Evolutionary conservation across 1,284 basidiomycete species (phyloP).

Genomic region (Marasmius oreades): DNA sequence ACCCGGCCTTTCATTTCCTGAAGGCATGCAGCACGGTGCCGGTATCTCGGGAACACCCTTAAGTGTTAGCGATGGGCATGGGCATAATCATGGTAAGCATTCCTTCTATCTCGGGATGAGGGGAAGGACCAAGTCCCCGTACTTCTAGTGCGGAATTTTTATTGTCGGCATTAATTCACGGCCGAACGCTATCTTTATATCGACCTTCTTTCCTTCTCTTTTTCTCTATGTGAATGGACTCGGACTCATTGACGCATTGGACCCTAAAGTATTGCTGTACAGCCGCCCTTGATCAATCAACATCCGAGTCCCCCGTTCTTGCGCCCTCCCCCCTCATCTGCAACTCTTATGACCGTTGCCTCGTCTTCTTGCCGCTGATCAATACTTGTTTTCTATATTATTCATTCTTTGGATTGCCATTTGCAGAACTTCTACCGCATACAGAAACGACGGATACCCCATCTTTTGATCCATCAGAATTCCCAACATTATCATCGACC

Average conservation of each 20-base stretch:
- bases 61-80: slow-evolving; percentile 35
- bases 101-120: slow-evolving; percentile 41
- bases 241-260: slow-evolving; percentile 8
- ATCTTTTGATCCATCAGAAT: slow-evolving; percentile 65
- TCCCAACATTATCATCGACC: slow-evolving; percentile 53
- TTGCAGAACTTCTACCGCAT: slow-evolving; percentile 39
- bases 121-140: slow-evolving; percentile 80
- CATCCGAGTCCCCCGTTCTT: slow-evolving; percentile 29
- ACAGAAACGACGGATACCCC: slow-evolving; percentile 48
- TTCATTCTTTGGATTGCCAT: slow-evolving; percentile 28
- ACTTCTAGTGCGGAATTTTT: slow-evolving; percentile 78
- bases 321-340: slow-evolving; percentile 21
- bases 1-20: slow-evolving; percentile 53
- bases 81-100: slow-evolving; percentile 64
- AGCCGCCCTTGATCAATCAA: slow-evolving; percentile 15
- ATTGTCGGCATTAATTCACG: slow-evolving; percentile 50
- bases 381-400: slow-evolving; percentile 35
- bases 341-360: slow-evolving; percentile 10
- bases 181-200: slow-evolving; percentile 20
- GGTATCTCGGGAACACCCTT: slow-evolving; percentile 22
- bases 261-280: slow-evolving; percentile 13
- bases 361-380: slow-evolving; percentile 42
- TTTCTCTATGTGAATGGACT: slow-evolving; percentile 20
- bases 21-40: slow-evolving; percentile 27
- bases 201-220: slow-evolving; percentile 20